Evolutionary conservation across 2,329 filamentous ascomycete genomes (phyloP), one percentile per base, ranked within the genome.

Genomic region (Clarireedia hainanense): DNA sequence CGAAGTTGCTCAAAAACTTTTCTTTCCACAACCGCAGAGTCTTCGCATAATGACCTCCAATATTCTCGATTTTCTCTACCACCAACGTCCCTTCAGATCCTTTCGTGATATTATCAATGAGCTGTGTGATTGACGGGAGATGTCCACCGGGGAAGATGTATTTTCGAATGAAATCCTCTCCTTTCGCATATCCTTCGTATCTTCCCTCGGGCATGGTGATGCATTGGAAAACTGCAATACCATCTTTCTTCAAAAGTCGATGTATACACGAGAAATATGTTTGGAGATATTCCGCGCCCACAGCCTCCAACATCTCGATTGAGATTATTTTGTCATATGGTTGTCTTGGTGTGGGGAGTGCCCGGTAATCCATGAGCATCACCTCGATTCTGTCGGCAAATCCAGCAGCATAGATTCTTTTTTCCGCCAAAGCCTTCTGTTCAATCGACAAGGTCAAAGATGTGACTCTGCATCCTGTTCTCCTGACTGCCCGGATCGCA

Each of bases 111-210:
- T 83, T 77, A 50, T 75, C 72, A 24, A 84, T 69, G 17, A 85
- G 71, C 61, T 83, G 78, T n/a, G 54, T 56, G 10, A 55, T 42
- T 1, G 77, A 79, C 0, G 81, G 81, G 6, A 90, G 72, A 65
- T 89, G 85, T 0, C 86, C 87, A n/a, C 86, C 86, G 0, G 86
- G 87, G 70, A 91, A 90, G 54, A 90, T 89, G 70, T 90, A 88
- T 59, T 84, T 82, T 56, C 85, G 80, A 66, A 90, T 89, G 70
- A 90, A 90, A 66, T 89, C 86, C 68, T 86, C 81, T 2, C 79
- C 78, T 63, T 78, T 81, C 17, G 80, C 76, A 65, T 89, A 89
- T 6, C 77, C 79, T 60, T 82, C 80, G 66, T 88, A 85, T 51
- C 84, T 76, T 40, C 77, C 73, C 65, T 89, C 84, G 0, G 85